Evolutionary conservation across 192 early-diverging fungal genomes (phyloP).

Genomic region (Chytriomyces confervae): DNA sequence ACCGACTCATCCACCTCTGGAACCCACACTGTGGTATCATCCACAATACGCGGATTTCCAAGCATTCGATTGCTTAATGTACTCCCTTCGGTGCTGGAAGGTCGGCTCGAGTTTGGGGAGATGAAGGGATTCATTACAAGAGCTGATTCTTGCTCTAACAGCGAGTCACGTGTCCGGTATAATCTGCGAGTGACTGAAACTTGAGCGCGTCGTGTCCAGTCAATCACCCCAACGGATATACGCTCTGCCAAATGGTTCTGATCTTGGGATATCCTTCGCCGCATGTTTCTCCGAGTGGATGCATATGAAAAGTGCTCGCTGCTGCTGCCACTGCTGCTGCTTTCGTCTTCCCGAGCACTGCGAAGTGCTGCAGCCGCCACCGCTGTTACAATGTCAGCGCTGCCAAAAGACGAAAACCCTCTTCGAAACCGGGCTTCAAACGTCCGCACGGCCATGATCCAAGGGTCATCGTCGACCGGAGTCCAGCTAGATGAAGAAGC

Average conservation of each 20-base stretch:
- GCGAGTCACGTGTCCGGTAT: slow-evolving; percentile 3
- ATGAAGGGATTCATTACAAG: not conserved
- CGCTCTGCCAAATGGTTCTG: not conserved
- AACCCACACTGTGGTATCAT: not conserved
- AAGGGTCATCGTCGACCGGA: not conserved
- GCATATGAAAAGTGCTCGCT: no score
- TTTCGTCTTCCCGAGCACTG: no score
- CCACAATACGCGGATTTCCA: not conserved
- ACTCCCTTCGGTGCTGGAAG: no score
- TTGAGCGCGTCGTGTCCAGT: not conserved
- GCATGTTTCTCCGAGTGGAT: no score
- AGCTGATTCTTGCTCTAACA: not conserved
- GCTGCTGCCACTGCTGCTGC: no score
- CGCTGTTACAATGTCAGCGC: not conserved
- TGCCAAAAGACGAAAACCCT: not conserved
- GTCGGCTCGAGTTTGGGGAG: not conserved
- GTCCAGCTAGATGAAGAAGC: not conserved
- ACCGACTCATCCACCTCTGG: slow-evolving; percentile 8
- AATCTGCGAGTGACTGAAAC: not conserved
- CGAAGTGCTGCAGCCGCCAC: not conserved
- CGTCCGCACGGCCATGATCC: not conserved
- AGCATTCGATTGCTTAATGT: not conserved
- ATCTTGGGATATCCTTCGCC: no score
- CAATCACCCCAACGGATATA: not conserved
- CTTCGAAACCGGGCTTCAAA: not conserved